Evolutionary conservation across 2,329 filamentous ascomycete genomes (phyloP), one percentile per base, ranked within the genome.

Genomic region (Sclerotinia nivalis): DNA sequence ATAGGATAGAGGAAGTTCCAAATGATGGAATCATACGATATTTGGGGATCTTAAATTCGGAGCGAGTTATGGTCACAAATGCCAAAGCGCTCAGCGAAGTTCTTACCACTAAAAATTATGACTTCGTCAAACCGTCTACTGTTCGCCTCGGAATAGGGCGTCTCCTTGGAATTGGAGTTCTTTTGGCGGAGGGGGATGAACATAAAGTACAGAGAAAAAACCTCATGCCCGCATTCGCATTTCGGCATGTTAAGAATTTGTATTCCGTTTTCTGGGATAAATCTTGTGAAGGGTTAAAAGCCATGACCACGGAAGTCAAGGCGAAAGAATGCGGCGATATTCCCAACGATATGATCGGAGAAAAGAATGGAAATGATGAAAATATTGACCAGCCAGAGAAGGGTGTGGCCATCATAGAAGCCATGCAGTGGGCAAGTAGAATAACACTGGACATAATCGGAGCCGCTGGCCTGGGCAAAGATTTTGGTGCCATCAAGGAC

Each of bases 151-250:
- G 84, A 1, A 81, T 95, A 5, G 86, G 85, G 1, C 84, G 87
- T 31, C 83, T 93, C 37, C 83, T 95, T 18, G 91, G 93, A 13
- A 81, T 89, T 18, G 91, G 92, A 13, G 82, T 95, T 20, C 81
- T 97, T 50, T 82, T 97, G 15, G 91, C 93, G 2, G 94, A 97
- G 80, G 94, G 94, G n/a, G 92, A 96, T 18, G 92, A 94, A 76
- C 95, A 97, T 80, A 96, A 91, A 81, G 82, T 87, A 75, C 91
- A 93, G 81, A 86, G 94, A 60, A 93, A 91, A 78, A 89, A 90
- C 70, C 86, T 97, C 25, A 88, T 90, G 81, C 93, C 93, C 0
- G 92, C 93, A 2, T 97, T 97, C 79, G 85, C 89, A n/a, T 96
- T 93, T 77, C 87, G 93, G 31, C 92, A 96, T 76, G 84, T 97